These are phyloP conservation scores for Penicillium paxilli DNA, from an alignment of 495 filamentous ascomycete species.

Conservation along the genomic window DNA sequence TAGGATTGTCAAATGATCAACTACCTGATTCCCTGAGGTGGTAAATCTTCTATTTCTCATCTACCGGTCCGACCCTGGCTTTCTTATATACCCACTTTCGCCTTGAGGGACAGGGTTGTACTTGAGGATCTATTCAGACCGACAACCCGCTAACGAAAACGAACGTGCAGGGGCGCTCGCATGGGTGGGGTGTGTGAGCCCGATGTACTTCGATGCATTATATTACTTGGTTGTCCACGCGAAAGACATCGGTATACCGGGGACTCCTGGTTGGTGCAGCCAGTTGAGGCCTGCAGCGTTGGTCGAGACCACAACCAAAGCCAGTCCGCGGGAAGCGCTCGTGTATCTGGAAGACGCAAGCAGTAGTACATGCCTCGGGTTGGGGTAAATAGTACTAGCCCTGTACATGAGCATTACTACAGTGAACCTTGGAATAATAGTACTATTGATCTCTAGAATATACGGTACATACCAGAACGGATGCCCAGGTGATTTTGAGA, in stretches of 20 bases:
- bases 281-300: slow-evolving; percentile 16
- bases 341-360: slow-evolving; percentile 10
- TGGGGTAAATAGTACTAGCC: too few species aligned
- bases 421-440: too few species aligned
- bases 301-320: slow-evolving; percentile 23
- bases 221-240: slow-evolving; percentile 28
- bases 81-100: slow-evolving; percentile 10
- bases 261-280: slow-evolving; percentile 19
- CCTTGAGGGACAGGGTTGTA: slow-evolving; percentile 5
- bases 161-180: slow-evolving; percentile 21
- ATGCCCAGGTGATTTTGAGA: too few species aligned
- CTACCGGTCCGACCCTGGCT: not conserved
- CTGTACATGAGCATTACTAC: too few species aligned
- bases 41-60: not conserved
- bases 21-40: too few species aligned
- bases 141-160: slow-evolving; percentile 19
- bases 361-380: slow-evolving; percentile 5
- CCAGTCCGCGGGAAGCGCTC: slow-evolving; percentile 6
- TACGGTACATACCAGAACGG: too few species aligned
- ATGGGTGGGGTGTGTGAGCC: slow-evolving; percentile 16
- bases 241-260: slow-evolving; percentile 11
- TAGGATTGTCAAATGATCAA: not conserved
- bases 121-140: slow-evolving; percentile 4
- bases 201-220: slow-evolving; percentile 10
- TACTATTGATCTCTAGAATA: too few species aligned